Evolutionary conservation across 2,329 filamentous ascomycete genomes (phyloP).

Genomic region (Fusarium sp.): DNA sequence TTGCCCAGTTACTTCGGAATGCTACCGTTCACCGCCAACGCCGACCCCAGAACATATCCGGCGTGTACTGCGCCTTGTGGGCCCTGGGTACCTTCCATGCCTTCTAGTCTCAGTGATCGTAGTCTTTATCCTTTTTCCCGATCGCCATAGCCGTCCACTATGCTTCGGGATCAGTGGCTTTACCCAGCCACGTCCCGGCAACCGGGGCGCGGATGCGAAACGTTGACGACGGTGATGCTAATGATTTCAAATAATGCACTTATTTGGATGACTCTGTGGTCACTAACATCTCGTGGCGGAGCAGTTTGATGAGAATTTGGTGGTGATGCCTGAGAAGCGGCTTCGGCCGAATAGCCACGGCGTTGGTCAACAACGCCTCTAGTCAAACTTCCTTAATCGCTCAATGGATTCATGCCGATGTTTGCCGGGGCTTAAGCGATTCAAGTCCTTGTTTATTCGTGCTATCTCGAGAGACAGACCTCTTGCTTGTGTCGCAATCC

Average conservation of each 20-base stretch:
- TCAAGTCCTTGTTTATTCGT: too few species aligned
- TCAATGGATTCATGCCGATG: not conserved
- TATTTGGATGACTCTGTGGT: not conserved
- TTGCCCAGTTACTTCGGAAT: constrained; percentile 15
- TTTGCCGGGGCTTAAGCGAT: too few species aligned
- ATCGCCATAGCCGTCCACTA: not conserved
- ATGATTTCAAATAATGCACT: not conserved
- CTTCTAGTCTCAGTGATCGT: not conserved
- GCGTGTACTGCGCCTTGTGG: not conserved
- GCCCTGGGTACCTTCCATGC: not conserved
- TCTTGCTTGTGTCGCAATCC: too few species aligned
- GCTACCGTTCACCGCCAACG: constrained; percentile 9
- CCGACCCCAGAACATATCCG: constrained; percentile 35
- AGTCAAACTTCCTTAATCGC: not conserved
- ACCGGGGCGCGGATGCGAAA: not conserved
- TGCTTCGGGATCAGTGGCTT: not conserved
- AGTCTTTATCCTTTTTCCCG: rapidly evolving
- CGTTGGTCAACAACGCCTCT: not conserved
- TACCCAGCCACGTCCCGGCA: not conserved
- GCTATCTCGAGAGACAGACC: too few species aligned
- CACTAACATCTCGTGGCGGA: not conserved
- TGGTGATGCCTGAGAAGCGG: not conserved
- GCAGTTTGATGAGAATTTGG: not conserved
- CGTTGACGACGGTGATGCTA: not conserved
- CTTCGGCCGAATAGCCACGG: not conserved